These are phyloP conservation scores for Cladophialophora bantiana DNA, from an alignment of 2,329 filamentous ascomycete genomes.

Conservation along the genomic window DNA sequence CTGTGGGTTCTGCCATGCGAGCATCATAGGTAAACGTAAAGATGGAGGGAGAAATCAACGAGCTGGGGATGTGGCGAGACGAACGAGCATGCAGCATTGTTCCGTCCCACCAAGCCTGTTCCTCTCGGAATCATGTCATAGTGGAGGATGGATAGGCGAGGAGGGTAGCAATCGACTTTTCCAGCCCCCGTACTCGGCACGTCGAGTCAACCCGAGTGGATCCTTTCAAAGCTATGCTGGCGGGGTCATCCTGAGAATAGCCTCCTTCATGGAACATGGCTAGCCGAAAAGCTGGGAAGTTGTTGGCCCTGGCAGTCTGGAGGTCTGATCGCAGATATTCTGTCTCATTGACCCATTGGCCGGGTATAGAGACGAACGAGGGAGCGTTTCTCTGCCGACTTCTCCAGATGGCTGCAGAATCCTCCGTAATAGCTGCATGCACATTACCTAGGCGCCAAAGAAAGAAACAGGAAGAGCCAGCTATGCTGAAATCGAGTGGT, in stretches of 20 bases:
- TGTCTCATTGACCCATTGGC: not conserved
- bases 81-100: conserved; percentile 7
- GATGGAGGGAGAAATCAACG: not conserved
- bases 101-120: conserved; percentile 21
- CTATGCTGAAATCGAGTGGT: not conserved
- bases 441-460: not conserved
- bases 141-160: conserved; percentile 14
- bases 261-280: not conserved
- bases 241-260: conserved; percentile 3
- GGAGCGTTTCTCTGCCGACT: not conserved
- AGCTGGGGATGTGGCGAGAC: conserved; percentile 19
- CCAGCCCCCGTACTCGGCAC: not conserved
- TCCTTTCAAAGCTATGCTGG: not conserved
- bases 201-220: not conserved
- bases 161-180: conserved; percentile 9
- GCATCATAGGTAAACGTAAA: not conserved
- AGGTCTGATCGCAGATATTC: not conserved
- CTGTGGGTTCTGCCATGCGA: conserved; percentile 14
- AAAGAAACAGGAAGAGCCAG: not conserved
- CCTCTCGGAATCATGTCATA: conserved; percentile 28
- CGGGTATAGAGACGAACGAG: not conserved
- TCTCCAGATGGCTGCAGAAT: not conserved
- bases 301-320: not conserved
- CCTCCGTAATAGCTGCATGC: not conserved
- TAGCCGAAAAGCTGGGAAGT: not conserved